These are phyloP conservation scores for Erodium trifolium DNA, from an alignment of 441 rosid genomes.

Conservation along the genomic window DNA sequence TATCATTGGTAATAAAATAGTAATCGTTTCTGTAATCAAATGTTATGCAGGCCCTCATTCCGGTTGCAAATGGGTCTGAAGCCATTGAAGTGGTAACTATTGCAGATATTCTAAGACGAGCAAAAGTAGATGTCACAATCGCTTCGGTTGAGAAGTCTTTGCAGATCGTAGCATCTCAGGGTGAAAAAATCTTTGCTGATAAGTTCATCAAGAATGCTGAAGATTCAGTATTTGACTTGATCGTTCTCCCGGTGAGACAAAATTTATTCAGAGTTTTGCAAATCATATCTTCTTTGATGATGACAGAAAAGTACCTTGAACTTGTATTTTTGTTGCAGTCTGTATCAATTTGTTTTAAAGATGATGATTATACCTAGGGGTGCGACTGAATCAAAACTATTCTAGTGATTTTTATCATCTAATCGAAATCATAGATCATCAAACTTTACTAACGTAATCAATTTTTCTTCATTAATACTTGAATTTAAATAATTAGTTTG, in stretches of 20 bases:
- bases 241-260: slow-evolving; percentile 74
- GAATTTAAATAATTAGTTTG: too few relatives aligned
- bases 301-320: too few relatives aligned
- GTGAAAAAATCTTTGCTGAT: slow-evolving; percentile 72
- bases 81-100: slow-evolving; percentile 66
- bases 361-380: too few relatives aligned
- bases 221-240: slow-evolving; percentile 51
- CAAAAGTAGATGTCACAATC: slow-evolving; percentile 70
- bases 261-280: slow-evolving; percentile 4
- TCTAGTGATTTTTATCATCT: too few relatives aligned
- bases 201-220: slow-evolving; percentile 57
- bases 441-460: too few relatives aligned
- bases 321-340: too few relatives aligned
- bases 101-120: slow-evolving; percentile 68
- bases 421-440: too few relatives aligned
- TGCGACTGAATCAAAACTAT: too few relatives aligned
- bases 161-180: slow-evolving; percentile 63
- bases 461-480: too few relatives aligned
- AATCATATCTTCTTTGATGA: too few relatives aligned
- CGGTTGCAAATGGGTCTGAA: slow-evolving; percentile 82
- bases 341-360: too few relatives aligned
- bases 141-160: slow-evolving; percentile 68
- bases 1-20: background rate
- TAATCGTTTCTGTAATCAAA: slow-evolving; percentile 6
- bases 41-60: slow-evolving; percentile 64